Evolutionary conservation across 495 filamentous ascomycete species (phyloP).

Genomic region (Neurospora sp.): DNA sequence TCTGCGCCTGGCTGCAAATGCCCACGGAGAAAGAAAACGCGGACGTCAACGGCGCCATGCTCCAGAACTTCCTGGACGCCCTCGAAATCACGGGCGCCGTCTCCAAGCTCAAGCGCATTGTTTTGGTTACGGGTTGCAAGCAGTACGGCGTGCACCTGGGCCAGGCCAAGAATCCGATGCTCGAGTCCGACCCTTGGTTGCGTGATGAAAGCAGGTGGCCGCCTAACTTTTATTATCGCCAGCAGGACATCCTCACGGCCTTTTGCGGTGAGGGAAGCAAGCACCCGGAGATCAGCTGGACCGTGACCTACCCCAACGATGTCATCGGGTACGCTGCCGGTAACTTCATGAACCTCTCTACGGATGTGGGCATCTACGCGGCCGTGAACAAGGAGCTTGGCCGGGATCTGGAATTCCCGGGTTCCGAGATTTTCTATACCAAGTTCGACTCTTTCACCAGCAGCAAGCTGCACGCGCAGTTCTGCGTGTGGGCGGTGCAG

Average conservation of each 20-base stretch:
- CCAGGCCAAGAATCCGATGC: slow-evolving; percentile 39
- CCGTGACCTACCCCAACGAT: slow-evolving; percentile 46
- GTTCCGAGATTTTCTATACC: slow-evolving; percentile 37
- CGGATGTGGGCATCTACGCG: slow-evolving; percentile 40
- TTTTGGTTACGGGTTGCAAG: slow-evolving; percentile 45
- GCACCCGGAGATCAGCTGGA: slow-evolving; percentile 27
- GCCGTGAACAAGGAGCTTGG: slow-evolving; percentile 38
- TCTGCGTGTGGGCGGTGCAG: slow-evolving; percentile 43
- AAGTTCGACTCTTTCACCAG: slow-evolving; percentile 43
- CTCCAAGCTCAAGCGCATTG: slow-evolving; percentile 35
- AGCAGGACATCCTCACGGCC: slow-evolving; percentile 32
- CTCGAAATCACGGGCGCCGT: slow-evolving; percentile 34
- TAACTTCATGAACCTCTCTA: slow-evolving; percentile 50
- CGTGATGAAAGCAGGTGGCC: slow-evolving; percentile 17
- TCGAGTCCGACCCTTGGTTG: slow-evolving; percentile 31
- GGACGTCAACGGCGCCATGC: slow-evolving; percentile 36
- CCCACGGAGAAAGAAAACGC: slow-evolving; percentile 33
- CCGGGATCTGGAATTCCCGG: slow-evolving; percentile 37
- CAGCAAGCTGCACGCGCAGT: slow-evolving; percentile 39
- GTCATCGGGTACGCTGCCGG: slow-evolving; percentile 36
- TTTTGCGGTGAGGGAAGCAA: slow-evolving; percentile 15
- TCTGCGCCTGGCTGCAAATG: slow-evolving; percentile 38
- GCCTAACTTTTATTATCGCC: slow-evolving; percentile 39
- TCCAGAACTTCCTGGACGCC: slow-evolving; percentile 41
- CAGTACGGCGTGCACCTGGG: slow-evolving; percentile 49